Conservation (phyloP, 106 monocot species). For the Hemerocallis citrina region DNA sequence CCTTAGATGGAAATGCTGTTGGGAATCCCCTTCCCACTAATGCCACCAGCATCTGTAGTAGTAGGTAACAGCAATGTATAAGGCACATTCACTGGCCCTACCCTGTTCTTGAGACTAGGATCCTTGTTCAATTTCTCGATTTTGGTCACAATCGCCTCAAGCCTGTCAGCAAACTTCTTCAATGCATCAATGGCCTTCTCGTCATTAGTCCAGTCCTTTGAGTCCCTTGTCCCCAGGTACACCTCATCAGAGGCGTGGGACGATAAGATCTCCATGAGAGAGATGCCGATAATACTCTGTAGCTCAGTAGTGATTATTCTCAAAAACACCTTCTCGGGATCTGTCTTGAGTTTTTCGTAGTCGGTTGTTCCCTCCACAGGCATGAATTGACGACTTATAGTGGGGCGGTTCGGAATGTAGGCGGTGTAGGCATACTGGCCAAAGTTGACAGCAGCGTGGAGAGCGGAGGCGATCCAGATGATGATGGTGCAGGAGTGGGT, state of each 20-base stretch:
- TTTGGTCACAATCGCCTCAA: conserved; percentile 26
- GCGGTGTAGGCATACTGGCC: conserved; percentile 76
- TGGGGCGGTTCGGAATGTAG: conserved; percentile 68
- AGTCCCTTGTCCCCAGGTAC: conserved; percentile 57
- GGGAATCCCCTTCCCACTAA: conserved; percentile 56
- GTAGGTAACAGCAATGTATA: conserved; percentile 36
- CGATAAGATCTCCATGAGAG: conserved; percentile 63
- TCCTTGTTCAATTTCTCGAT: conserved; percentile 30
- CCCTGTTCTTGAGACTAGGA: conserved; percentile 32
- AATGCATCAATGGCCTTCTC: conserved; percentile 37
- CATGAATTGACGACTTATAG: conserved; percentile 60
- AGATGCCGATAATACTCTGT: conserved; percentile 41
- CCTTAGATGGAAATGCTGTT: conserved; percentile 77
- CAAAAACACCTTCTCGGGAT: conserved; percentile 49
- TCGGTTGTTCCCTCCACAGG: conserved; percentile 38
- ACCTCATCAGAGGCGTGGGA: conserved; percentile 70
- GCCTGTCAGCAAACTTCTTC: conserved; percentile 21
- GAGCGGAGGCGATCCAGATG: conserved; percentile 80
- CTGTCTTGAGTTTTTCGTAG: conserved; percentile 30
- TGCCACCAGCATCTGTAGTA: conserved; percentile 21
- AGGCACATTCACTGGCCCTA: conserved; percentile 29
- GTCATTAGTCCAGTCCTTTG: conserved; percentile 64
- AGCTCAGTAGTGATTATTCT: conserved; percentile 42
- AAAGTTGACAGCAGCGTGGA: conserved; percentile 87
- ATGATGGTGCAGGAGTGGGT: conserved; percentile 38